Conservation (phyloP, 257 asterid species). For the Lantana camara region DNA sequence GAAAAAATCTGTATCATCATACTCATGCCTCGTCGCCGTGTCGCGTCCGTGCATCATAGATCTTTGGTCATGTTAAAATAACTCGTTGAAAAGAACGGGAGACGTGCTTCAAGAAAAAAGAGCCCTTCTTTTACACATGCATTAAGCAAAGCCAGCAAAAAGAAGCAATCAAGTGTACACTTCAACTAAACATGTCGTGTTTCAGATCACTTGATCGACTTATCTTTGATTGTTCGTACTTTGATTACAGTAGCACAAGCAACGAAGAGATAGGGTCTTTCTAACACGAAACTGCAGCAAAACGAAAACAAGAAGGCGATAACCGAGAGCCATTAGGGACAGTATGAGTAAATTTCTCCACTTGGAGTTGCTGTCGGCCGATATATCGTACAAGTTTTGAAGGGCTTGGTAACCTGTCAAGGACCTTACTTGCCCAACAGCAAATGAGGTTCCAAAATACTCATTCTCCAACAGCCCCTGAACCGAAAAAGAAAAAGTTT, state of each 20-base stretch:
- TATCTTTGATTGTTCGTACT: constrained; percentile 48
- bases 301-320: constrained; percentile 64
- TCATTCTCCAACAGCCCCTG: constrained; percentile 98
- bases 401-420: constrained; percentile 91
- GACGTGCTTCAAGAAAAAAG: too few species aligned
- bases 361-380: constrained; percentile 62
- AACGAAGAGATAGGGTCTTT: constrained; percentile 41
- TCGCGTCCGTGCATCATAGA: too few species aligned
- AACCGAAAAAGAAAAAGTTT: constrained; percentile 13
- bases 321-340: constrained; percentile 74
- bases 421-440: constrained; percentile 87
- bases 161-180: constrained; percentile 3
- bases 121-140: not conserved
- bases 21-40: too few species aligned
- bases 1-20: too few species aligned
- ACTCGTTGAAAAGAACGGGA: too few species aligned
- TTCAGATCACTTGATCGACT: constrained; percentile 7
- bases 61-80: too few species aligned
- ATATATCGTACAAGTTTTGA: constrained; percentile 62
- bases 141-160: not conserved
- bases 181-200: not conserved
- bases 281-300: constrained; percentile 60
- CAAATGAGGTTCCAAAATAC: constrained; percentile 70
- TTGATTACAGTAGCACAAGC: constrained; percentile 47
- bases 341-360: constrained; percentile 75